Conservation (phyloP, 202 grass and related monocot genomes). For the Hordeum pubiflorum region DNA sequence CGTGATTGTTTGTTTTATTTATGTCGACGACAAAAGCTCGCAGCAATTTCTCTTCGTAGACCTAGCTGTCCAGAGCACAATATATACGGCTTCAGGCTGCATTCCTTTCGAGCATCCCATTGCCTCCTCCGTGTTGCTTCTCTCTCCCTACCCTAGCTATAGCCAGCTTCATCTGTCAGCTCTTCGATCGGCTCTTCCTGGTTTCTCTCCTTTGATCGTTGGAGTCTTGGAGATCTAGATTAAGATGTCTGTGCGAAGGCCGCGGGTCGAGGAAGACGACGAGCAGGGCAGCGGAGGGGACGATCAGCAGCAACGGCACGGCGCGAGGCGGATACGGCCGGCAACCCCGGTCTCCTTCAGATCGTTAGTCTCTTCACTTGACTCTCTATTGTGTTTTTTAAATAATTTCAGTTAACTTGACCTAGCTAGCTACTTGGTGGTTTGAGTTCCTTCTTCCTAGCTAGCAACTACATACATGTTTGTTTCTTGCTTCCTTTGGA, state of each 20-base stretch:
- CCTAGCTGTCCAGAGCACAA: background rate
- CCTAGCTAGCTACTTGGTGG: background rate
- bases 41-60: background rate
- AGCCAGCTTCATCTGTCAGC: background rate
- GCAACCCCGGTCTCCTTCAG: conserved; percentile 14
- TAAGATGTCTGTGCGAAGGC: conserved; percentile 34
- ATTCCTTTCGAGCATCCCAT: background rate
- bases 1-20: background rate
- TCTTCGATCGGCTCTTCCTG: background rate
- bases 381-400: background rate
- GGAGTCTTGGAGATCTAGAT: background rate
- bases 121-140: background rate
- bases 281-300: background rate
- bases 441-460: background rate
- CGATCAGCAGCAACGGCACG: conserved; percentile 2
- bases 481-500: background rate
- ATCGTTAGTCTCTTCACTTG: background rate
- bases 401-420: background rate
- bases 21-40: background rate
- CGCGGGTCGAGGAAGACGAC: background rate
- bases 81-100: background rate
- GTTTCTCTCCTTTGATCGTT: background rate
- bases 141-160: background rate
- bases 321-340: background rate
- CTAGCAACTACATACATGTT: background rate